phyloP scores from a whole-genome alignment of 1,284 basidiomycete genomes.

The Puccinia horiana region DNA sequence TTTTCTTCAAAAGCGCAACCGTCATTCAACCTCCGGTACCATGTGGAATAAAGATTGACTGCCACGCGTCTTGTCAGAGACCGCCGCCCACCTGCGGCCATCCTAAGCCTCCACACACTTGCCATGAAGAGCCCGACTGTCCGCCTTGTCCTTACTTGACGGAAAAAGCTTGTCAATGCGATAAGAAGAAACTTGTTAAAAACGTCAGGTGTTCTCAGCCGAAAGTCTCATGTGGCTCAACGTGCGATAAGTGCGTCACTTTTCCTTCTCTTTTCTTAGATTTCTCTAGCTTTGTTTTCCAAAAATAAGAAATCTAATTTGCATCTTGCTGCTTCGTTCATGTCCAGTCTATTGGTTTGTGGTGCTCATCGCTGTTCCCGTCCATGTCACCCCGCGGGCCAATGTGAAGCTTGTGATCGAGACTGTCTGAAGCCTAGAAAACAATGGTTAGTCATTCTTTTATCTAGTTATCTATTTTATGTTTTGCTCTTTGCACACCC shows the following conservation, averaged over 20 bases:
- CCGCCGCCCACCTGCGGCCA: conserved; percentile 32
- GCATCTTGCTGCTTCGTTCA: neutral
- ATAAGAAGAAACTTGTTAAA: conserved; percentile 28
- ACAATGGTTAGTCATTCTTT: conserved; percentile 30
- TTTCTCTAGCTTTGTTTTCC: neutral
- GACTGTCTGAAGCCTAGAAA: conserved; percentile 40
- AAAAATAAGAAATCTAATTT: neutral
- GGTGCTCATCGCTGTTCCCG: conserved; percentile 41
- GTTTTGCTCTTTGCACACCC: neutral
- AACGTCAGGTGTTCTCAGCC: conserved; percentile 48
- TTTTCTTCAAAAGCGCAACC: conserved; percentile 11
- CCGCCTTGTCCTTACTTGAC: conserved; percentile 44
- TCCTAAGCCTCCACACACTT: conserved; percentile 34
- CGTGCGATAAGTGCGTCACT: conserved; percentile 22
- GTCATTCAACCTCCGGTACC: conserved; percentile 42
- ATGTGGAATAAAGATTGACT: conserved; percentile 40
- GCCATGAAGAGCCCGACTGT: conserved; percentile 45
- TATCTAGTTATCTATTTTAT: neutral
- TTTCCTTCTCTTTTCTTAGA: neutral
- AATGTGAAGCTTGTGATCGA: conserved; percentile 41
- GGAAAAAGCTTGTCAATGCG: conserved; percentile 40
- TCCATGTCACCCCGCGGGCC: conserved; percentile 25
- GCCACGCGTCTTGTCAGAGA: conserved; percentile 23
- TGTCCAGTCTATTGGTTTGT: conserved; percentile 30
- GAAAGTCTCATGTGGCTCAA: conserved; percentile 37